phyloP scores from a whole-genome alignment of 1,284 basidiomycete species.

The Tylopilus sp. region DNA sequence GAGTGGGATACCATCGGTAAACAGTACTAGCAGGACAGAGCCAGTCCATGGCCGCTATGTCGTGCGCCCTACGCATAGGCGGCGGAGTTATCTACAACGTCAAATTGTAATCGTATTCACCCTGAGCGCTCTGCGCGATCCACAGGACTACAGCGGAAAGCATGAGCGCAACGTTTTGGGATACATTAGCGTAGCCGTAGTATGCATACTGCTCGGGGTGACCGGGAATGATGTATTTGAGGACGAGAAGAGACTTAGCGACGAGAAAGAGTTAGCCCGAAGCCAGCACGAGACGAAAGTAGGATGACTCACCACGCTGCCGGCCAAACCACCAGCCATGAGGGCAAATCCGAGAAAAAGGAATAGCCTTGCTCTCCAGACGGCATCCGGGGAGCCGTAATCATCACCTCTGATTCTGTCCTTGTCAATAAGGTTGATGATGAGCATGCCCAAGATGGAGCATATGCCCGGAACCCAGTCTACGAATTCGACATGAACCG shows the following conservation, averaged over 20 bases:
- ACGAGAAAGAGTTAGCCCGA: conserved; percentile 3
- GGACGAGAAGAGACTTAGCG: conserved; percentile 78
- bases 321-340: conserved; percentile 94
- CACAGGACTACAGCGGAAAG: conserved; percentile 83
- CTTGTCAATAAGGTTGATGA: conserved; percentile 96
- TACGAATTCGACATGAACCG: conserved; percentile 85
- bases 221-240: conserved; percentile 84
- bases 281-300: neutral
- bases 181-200: conserved; percentile 93
- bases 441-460: conserved; percentile 89
- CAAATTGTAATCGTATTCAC: conserved; percentile 87
- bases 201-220: conserved; percentile 80
- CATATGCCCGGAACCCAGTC: conserved; percentile 97
- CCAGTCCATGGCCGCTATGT: conserved; percentile 3
- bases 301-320: conserved; percentile 74
- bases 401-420: conserved; percentile 83
- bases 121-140: conserved; percentile 78
- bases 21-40: conserved; percentile 7
- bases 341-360: conserved; percentile 95
- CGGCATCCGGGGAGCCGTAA: conserved; percentile 78
- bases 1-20: conserved; percentile 7
- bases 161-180: conserved; percentile 91
- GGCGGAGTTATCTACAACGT: conserved; percentile 49
- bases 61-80: neutral
- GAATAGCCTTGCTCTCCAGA: conserved; percentile 87